A percentile compares a stretch with the other conserved stretches of the same genome.
These are phyloP conservation scores for Allium fistulosum DNA, from an alignment of 106 monocot genomes.

Conservation along the genomic window DNA sequence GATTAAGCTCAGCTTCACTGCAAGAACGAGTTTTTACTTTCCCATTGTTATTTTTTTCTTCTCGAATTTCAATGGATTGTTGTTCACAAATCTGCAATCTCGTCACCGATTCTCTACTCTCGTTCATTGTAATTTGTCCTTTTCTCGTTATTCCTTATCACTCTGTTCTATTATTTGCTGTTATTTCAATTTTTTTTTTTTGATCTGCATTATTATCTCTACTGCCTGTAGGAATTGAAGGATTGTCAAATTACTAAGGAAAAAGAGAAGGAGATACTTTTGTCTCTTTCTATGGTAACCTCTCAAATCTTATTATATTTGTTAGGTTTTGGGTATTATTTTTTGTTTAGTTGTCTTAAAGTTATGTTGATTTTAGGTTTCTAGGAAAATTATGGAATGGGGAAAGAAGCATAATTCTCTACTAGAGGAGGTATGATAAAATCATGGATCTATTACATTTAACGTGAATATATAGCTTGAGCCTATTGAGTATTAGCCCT, in stretches of 20 bases:
- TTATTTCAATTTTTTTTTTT: neutral
- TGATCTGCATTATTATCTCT: constrained; percentile 1
- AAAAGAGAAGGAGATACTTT: constrained; percentile 43
- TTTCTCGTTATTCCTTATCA: neutral
- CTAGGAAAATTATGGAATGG: constrained; percentile 23
- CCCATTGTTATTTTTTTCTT: no score
- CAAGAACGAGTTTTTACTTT: no score
- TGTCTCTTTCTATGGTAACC: constrained; percentile 47
- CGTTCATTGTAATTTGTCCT: neutral
- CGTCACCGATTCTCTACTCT: neutral
- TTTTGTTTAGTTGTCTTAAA: no score
- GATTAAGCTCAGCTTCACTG: no score
- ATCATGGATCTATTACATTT: no score
- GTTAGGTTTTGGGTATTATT: neutral
- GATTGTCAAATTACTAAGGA: constrained; percentile 16
- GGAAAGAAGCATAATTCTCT: neutral
- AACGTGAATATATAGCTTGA: no score
- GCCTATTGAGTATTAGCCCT: no score
- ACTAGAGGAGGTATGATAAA: constrained; percentile 6
- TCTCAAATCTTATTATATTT: neutral
- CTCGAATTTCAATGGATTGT: neutral
- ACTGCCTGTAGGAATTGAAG: constrained; percentile 2
- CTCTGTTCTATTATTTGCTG: neutral
- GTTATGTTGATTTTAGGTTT: constrained; percentile 8
- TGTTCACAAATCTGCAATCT: constrained; percentile 8